Evolutionary conservation across 2,329 filamentous ascomycete genomes (phyloP), one percentile per base, ranked within the genome.

Genomic region (Cladosporium austrohemisphaericum): DNA sequence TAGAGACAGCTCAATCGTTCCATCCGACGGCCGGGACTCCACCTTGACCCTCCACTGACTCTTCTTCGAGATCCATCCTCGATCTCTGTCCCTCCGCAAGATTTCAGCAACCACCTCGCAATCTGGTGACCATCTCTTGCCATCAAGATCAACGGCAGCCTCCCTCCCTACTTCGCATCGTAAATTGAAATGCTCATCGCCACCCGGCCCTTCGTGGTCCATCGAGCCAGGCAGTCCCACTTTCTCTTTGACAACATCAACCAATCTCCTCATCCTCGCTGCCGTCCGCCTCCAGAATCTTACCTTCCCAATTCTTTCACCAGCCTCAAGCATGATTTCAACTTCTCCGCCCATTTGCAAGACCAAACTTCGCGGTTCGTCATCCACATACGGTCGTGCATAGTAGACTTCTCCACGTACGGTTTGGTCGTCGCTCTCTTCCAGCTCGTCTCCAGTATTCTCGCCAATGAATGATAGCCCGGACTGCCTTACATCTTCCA

Each of bases 401-500:
- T 97, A 97, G 55, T 81, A 81, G 22, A 95, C 81, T 74, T 80
- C 86, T 4, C 79, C 77, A 11, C 25, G 5, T 5, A 22, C 14
- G 7, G 1, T 8, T 9, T 3, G 7, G 16, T 9, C 28, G 0
- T 14, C 7, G 8, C 19, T 22, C 3, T 1, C 11, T 3, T 6
- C 11, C 5, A 16, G 51, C 9, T 48, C 54, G 19, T 55, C 56
- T 6, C 18, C 20, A 57, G 23, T 50, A 67, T 67, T 22, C 43
- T 86, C 83, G 7, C 70, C 66, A 1, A 71, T 71, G 55, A 93
- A 78, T 13, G 81, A 81, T 38, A 96, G 75, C 11, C 92, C 92
- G 2, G 86, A 90, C 60, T 92, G 91, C 26, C 92, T 81, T n/a
- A 97, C 80, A 60, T 96, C 91, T 60, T 93, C 85, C 2, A 97